These are phyloP conservation scores for Nitzschia sp. DNA, from an alignment of 108 stramenopile species.

Conservation along the genomic window DNA sequence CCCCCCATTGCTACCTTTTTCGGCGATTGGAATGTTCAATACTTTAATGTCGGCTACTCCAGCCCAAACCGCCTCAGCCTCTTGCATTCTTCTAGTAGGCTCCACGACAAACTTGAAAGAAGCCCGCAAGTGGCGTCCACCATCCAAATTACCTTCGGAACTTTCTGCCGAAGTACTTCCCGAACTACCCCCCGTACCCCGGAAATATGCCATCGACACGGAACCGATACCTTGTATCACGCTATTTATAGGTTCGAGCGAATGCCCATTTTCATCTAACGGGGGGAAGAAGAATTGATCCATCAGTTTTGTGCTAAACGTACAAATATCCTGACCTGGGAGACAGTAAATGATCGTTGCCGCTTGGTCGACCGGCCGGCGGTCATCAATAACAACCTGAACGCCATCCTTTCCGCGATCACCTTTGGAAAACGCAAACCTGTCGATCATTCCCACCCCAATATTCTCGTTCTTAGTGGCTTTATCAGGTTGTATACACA, in stretches of 20 bases:
- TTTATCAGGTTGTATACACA: background rate
- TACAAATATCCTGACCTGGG: background rate
- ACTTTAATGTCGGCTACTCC: too few relatives aligned
- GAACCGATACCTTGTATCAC: constrained; percentile 8
- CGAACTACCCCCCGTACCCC: too few relatives aligned
- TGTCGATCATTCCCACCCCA: background rate
- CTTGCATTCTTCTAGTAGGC: too few relatives aligned
- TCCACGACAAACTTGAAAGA: too few relatives aligned
- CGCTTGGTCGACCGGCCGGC: background rate
- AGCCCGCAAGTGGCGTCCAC: too few relatives aligned
- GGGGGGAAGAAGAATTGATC: constrained; percentile 13
- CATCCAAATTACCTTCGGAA: too few relatives aligned
- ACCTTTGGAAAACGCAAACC: constrained; percentile 11
- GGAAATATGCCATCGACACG: constrained; percentile 6
- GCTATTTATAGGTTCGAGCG: background rate
- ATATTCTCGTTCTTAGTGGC: background rate
- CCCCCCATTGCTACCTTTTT: too few relatives aligned
- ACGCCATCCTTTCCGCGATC: constrained; percentile 6
- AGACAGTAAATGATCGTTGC: background rate
- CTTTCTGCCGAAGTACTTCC: too few relatives aligned
- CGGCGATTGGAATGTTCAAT: too few relatives aligned
- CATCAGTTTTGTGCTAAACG: background rate
- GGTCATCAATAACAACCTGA: background rate
- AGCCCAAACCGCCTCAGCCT: too few relatives aligned
- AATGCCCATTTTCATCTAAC: background rate